These are phyloP conservation scores for Phytophthora aleatoria DNA, from an alignment of 352 stramenopile species.

Conservation along the genomic window DNA sequence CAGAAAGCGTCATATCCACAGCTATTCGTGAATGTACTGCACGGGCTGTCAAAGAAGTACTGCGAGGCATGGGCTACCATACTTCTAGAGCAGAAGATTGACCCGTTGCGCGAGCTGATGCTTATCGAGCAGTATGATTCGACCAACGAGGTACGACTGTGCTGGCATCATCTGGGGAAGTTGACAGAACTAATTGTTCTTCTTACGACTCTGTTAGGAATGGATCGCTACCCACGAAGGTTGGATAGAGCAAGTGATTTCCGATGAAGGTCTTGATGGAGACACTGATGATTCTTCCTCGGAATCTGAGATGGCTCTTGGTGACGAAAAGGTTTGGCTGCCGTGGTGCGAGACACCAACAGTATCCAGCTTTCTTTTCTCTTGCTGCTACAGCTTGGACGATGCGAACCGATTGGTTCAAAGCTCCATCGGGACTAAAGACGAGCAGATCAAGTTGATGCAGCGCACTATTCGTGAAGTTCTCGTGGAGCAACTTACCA, in stretches of 20 bases:
- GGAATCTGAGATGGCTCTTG: slow-evolving; percentile 44
- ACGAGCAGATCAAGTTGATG: slow-evolving; percentile 64
- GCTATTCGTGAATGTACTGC: slow-evolving; percentile 60
- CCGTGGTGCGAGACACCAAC: slow-evolving; percentile 84
- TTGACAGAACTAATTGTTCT: not conserved
- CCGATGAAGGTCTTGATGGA: slow-evolving; percentile 45
- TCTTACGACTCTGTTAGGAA: slow-evolving; percentile 42
- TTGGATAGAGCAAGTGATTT: slow-evolving; percentile 76
- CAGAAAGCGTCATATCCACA: slow-evolving; percentile 40
- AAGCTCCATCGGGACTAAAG: slow-evolving; percentile 38
- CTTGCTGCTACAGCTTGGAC: slow-evolving; percentile 84
- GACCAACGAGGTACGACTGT: slow-evolving; percentile 71
- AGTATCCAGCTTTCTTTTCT: slow-evolving; percentile 86
- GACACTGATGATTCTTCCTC: slow-evolving; percentile 47
- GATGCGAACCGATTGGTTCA: slow-evolving; percentile 75
- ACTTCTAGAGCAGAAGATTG: slow-evolving; percentile 66
- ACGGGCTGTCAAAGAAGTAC: slow-evolving; percentile 62
- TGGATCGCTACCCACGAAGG: slow-evolving; percentile 78
- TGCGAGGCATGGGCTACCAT: slow-evolving; percentile 70
- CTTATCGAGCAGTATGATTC: slow-evolving; percentile 70
- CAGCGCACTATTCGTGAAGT: slow-evolving; percentile 69
- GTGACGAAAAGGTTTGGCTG: slow-evolving; percentile 84
- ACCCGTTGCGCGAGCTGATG: slow-evolving; percentile 62
- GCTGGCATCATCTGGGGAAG: not conserved
- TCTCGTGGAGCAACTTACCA: slow-evolving; percentile 78